A percentile compares a stretch with the other conserved stretches of the same genome.
Conservation (phyloP, 1,284 basidiomycete species). For the Cryptococcus jaspeensis region DNA sequence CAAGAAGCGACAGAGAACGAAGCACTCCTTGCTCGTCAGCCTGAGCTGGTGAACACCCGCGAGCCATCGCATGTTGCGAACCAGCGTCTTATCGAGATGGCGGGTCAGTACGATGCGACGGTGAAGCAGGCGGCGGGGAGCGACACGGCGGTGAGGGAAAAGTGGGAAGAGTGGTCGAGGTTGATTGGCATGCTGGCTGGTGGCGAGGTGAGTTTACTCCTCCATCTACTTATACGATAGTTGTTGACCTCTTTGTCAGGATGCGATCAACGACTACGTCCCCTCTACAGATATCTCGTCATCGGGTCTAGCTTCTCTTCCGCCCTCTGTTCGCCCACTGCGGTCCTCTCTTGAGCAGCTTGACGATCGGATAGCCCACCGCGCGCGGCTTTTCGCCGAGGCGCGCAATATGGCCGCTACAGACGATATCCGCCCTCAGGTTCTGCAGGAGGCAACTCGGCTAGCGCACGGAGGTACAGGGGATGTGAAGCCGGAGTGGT, state of each 20-base stretch:
- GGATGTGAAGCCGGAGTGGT: constrained; percentile 77
- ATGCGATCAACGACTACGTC: constrained; percentile 61
- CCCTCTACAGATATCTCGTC: constrained; percentile 33
- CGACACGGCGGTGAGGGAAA: constrained; percentile 70
- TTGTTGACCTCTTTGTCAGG: constrained; percentile 57
- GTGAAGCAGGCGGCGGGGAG: constrained; percentile 70
- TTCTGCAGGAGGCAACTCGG: constrained; percentile 66
- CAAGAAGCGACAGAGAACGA: constrained; percentile 88
- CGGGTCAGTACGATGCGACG: constrained; percentile 68
- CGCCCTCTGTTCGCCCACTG: constrained; percentile 63
- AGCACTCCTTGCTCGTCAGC: constrained; percentile 53
- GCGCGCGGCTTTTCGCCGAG: constrained; percentile 65
- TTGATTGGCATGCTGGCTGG: constrained; percentile 67
- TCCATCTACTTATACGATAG: too few relatives aligned
- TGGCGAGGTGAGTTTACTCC: constrained; percentile 64
- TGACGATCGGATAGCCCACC: constrained; percentile 66
- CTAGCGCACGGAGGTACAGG: constrained; percentile 56
- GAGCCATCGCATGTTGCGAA: constrained; percentile 77
- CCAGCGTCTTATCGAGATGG: constrained; percentile 66
- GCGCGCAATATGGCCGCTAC: constrained; percentile 63
- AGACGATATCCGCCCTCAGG: constrained; percentile 73
- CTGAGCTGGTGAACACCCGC: constrained; percentile 52
- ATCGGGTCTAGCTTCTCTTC: constrained; percentile 30
- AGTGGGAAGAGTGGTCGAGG: constrained; percentile 86
- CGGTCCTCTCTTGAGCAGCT: constrained; percentile 76